Conservation (phyloP, 106 monocot species). For the Apostasia shenzhenica region DNA sequence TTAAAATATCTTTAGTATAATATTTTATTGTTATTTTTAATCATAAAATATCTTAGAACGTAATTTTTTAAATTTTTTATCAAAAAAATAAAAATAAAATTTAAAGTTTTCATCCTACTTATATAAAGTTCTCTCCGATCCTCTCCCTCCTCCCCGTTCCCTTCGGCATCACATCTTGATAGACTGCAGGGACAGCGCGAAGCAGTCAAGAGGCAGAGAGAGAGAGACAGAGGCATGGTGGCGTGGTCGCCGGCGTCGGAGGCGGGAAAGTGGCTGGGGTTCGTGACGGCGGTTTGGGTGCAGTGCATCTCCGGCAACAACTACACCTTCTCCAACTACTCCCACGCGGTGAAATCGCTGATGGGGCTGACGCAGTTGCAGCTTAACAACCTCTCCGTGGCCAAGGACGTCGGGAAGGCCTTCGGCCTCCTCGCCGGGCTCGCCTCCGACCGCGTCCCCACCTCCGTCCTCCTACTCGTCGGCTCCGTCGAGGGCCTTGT, state of each 20-base stretch:
- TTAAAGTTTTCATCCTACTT: background rate
- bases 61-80: too few relatives aligned
- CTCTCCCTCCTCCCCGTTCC: background rate
- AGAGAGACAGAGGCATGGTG: conserved; percentile 10
- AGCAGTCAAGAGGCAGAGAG: background rate
- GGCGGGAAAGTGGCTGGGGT: conserved; percentile 63
- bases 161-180: too few relatives aligned
- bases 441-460: conserved; percentile 71
- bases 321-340: conserved; percentile 94
- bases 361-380: conserved; percentile 73
- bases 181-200: background rate
- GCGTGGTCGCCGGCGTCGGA: conserved; percentile 9
- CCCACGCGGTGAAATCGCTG: conserved; percentile 60
- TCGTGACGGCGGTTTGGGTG: conserved; percentile 90
- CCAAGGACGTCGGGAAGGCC: conserved; percentile 89
- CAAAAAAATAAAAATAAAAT: too few relatives aligned
- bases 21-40: too few relatives aligned
- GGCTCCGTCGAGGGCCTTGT: conserved; percentile 74
- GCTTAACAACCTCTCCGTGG: conserved; percentile 80
- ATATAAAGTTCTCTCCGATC: background rate
- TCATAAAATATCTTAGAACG: too few relatives aligned
- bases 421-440: conserved; percentile 83
- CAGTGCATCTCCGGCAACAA: conserved; percentile 93
- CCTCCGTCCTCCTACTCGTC: conserved; percentile 56
- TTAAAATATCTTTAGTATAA: too few relatives aligned